phyloP scores from a whole-genome alignment of 2,329 filamentous ascomycete genomes.

The Colletotrichum neosansevieriae region DNA sequence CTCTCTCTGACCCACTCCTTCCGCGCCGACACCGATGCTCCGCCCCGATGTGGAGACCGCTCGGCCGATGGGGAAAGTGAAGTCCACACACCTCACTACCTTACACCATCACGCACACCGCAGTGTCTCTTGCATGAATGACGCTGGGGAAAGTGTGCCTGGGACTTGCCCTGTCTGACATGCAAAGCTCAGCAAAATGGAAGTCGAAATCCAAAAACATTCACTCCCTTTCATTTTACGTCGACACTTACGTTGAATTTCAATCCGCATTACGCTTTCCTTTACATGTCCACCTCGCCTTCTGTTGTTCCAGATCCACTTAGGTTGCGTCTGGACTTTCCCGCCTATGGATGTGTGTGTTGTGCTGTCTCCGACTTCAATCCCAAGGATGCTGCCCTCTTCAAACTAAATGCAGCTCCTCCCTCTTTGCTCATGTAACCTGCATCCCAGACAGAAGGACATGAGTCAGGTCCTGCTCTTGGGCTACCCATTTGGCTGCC shows the following conservation, averaged over 20 bases:
- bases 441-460: not conserved
- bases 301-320: not conserved
- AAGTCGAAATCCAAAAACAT: not conserved
- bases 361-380: not conserved
- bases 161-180: not conserved
- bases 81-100: not conserved
- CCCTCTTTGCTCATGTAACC: not conserved
- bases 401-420: not conserved
- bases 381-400: not conserved
- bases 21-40: not conserved
- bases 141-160: not conserved
- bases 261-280: not conserved
- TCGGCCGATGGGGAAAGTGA: not conserved
- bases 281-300: not conserved
- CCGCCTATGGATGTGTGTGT: not conserved
- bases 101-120: not conserved
- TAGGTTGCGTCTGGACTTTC: not conserved
- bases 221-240: not conserved
- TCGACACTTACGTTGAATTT: not conserved
- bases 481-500: not conserved
- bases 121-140: not conserved
- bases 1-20: not conserved
- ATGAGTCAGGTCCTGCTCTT: not conserved
- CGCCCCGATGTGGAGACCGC: not conserved
- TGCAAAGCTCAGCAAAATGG: not conserved